phyloP scores from a whole-genome alignment of 2,329 filamentous ascomycete species.

The Chaetomium sp. region DNA sequence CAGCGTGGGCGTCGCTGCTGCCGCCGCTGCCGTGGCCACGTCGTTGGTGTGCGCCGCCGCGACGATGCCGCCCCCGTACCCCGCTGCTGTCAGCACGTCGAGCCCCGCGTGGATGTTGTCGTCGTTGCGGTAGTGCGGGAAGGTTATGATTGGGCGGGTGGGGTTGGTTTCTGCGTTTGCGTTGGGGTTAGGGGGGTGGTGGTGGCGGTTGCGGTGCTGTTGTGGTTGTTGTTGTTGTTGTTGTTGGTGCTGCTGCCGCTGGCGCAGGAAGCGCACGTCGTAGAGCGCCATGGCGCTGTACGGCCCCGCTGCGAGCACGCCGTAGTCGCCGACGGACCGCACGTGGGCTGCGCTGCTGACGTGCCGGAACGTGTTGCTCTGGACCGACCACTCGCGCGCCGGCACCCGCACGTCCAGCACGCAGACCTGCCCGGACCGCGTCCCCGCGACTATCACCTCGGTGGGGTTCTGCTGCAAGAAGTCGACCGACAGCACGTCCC shows the following conservation, averaged over 20 bases:
- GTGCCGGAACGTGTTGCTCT: conserved; percentile 38
- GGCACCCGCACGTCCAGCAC: conserved; percentile 49
- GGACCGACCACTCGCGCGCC: conserved; percentile 22
- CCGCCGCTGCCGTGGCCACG: background rate
- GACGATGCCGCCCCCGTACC: conserved; percentile 36
- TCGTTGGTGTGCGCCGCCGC: background rate
- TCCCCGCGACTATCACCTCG: conserved; percentile 54
- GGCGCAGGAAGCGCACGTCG: conserved; percentile 52
- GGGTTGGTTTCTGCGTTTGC: conserved; percentile 1
- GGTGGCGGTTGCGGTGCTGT: background rate
- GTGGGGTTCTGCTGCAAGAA: conserved; percentile 46
- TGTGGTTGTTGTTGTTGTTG: conserved; percentile 3
- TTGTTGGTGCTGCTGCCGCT: conserved; percentile 20
- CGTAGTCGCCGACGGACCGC: conserved; percentile 50
- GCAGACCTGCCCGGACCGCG: conserved; percentile 51
- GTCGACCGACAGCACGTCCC: conserved; percentile 53
- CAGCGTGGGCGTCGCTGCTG: background rate
- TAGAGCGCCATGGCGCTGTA: conserved; percentile 55
- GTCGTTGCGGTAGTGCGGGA: conserved; percentile 54
- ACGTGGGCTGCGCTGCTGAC: conserved; percentile 48
- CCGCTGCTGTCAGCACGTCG: conserved; percentile 43
- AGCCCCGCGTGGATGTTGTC: conserved; percentile 53
- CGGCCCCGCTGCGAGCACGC: conserved; percentile 57
- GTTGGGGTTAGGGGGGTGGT: too few species aligned
- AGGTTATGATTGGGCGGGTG: conserved; percentile 48